Percentiles rank a stretch among this genome's conserved stretches.
Conservation (phyloP, 2,329 filamentous ascomycete species). For the Neoarthrinium moseri region DNA sequence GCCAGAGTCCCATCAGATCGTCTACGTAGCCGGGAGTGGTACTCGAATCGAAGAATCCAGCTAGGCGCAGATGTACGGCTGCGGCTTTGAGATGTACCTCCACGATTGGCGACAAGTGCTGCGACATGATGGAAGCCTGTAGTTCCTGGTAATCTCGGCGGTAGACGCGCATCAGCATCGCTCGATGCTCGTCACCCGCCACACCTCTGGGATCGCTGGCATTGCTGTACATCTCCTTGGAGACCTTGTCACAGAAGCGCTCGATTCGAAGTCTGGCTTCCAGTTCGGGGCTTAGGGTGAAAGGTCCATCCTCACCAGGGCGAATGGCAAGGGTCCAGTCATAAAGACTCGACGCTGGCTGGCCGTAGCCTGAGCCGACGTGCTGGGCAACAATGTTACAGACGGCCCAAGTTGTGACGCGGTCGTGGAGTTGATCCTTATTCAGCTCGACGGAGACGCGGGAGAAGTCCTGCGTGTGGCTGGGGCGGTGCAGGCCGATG, state of each 20-base stretch:
- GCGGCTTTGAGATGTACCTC: constrained; percentile 71
- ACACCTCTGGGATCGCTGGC: constrained; percentile 70
- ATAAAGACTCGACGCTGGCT: constrained; percentile 75
- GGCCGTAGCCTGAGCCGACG: constrained; percentile 80
- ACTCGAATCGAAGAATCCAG: constrained; percentile 79
- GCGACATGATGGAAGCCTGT: constrained; percentile 58
- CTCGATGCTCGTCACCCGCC: constrained; percentile 64
- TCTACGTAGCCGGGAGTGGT: constrained; percentile 69
- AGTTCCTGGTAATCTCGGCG: constrained; percentile 64
- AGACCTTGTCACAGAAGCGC: constrained; percentile 74
- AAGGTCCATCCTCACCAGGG: constrained; percentile 58
- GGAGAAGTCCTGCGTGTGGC: constrained; percentile 81
- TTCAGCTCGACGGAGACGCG: constrained; percentile 72
- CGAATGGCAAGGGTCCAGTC: constrained; percentile 69
- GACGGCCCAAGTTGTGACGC: constrained; percentile 78
- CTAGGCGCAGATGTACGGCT: constrained; percentile 71
- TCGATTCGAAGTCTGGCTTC: constrained; percentile 70
- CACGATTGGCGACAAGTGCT: constrained; percentile 56
- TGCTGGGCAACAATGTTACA: constrained; percentile 83
- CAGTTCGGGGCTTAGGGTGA: constrained; percentile 60
- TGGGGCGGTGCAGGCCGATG: constrained; percentile 77
- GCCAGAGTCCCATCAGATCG: constrained; percentile 74
- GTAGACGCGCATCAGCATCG: constrained; percentile 66
- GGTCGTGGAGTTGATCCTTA: constrained; percentile 75
- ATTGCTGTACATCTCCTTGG: constrained; percentile 77